These are phyloP conservation scores for Physaria fendleri DNA, from an alignment of 345 rosid species.

Conservation along the genomic window DNA sequence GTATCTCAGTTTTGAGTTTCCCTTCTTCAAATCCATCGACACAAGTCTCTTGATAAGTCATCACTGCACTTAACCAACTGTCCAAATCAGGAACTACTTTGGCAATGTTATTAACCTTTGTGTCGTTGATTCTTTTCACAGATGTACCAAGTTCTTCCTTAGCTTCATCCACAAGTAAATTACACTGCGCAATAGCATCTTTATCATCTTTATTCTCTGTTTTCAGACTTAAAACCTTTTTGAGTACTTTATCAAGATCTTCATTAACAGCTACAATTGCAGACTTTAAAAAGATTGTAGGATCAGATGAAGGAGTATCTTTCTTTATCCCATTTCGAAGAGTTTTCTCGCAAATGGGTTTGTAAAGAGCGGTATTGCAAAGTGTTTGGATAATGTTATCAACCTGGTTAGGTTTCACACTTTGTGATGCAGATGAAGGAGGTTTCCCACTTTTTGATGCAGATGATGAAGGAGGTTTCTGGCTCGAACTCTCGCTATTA, in stretches of 20 bases:
- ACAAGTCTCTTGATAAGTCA: constrained; percentile 74
- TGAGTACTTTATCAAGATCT: constrained; percentile 34
- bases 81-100: constrained; percentile 36
- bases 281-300: constrained; percentile 43
- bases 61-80: constrained; percentile 74
- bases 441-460: too few relatives aligned
- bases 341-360: constrained; percentile 40
- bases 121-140: constrained; percentile 13
- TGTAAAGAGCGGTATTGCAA: constrained; percentile 49
- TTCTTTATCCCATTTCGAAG: constrained; percentile 29
- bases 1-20: constrained; percentile 41
- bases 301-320: constrained; percentile 26
- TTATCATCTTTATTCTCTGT: constrained; percentile 39
- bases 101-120: constrained; percentile 19
- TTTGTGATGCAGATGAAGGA: constrained; percentile 7
- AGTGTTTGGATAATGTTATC: constrained; percentile 37
- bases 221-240: constrained; percentile 28
- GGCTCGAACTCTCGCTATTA: constrained; percentile 6
- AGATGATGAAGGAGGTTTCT: too few relatives aligned
- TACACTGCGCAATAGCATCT: constrained; percentile 61
- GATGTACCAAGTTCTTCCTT: constrained; percentile 45
- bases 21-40: constrained; percentile 82
- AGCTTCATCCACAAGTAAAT: constrained; percentile 43
- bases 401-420: constrained; percentile 16
- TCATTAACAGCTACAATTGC: constrained; percentile 42